phyloP scores from a whole-genome alignment of 106 monocot species.

The Apostasia ramifera region DNA sequence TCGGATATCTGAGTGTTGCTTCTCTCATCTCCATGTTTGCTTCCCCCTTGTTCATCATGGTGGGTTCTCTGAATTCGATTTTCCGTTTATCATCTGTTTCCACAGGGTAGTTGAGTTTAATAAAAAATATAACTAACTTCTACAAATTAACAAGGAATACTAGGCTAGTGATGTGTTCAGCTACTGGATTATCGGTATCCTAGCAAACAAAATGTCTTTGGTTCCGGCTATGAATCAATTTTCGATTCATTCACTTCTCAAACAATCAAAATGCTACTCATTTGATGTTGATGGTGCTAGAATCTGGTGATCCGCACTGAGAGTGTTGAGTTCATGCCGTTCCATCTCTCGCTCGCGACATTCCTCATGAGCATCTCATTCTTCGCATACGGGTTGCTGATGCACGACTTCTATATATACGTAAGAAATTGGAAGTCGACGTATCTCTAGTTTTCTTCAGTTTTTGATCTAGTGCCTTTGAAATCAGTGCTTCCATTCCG shows the following conservation, averaged over 20 bases:
- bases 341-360: conserved; percentile 62
- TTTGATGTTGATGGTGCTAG: conserved; percentile 9
- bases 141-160: too few relatives aligned
- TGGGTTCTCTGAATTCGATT: conserved; percentile 13
- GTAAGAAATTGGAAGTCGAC: conserved; percentile 23
- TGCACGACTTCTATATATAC: conserved; percentile 73
- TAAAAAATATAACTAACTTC: too few relatives aligned
- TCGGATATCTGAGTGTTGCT: conserved; percentile 82
- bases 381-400: conserved; percentile 64
- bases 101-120: too few relatives aligned
- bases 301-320: conserved; percentile 65
- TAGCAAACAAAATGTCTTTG: too few relatives aligned
- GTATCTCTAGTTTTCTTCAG: too few relatives aligned
- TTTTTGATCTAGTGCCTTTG: too few relatives aligned
- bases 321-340: conserved; percentile 87
- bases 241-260: too few relatives aligned
- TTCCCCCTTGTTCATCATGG: conserved; percentile 88
- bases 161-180: too few relatives aligned
- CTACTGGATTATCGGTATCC: too few relatives aligned
- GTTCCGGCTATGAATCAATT: too few relatives aligned
- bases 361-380: conserved; percentile 79
- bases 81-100: too few relatives aligned
- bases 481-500: background rate
- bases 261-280: too few relatives aligned
- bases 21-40: conserved; percentile 94